A percentile compares a stretch with the other conserved stretches of the same genome.
Conservation (phyloP, 805 yeast genomes). For the Spathaspora girioi region DNA sequence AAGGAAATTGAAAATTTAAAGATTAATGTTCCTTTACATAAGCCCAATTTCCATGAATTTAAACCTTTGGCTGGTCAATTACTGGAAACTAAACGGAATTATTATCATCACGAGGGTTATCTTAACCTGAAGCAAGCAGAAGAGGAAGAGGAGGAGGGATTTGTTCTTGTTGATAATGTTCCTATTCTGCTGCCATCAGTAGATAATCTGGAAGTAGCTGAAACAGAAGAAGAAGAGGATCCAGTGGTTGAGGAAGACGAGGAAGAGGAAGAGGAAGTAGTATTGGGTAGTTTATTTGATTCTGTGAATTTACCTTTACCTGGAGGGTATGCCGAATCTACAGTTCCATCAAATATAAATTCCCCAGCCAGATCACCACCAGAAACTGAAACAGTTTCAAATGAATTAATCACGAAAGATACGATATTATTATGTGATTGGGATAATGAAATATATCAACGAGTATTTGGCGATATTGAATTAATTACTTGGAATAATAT, state of each 20-base stretch:
- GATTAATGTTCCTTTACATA: constrained; percentile 46
- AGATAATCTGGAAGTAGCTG: background rate
- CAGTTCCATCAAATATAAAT: constrained; percentile 17
- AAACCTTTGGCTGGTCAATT: constrained; percentile 29
- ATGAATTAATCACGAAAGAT: constrained; percentile 16
- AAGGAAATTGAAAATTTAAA: background rate
- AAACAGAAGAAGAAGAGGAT: constrained; percentile 10
- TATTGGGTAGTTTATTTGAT: constrained; percentile 18
- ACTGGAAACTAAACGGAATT: constrained; percentile 24
- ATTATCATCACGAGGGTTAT: constrained; percentile 28
- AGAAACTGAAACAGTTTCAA: constrained; percentile 9
- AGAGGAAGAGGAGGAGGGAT: constrained; percentile 14
- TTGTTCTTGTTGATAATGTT: constrained; percentile 17
- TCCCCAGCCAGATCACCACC: constrained; percentile 9
- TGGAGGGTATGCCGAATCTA: constrained; percentile 12
- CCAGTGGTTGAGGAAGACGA: constrained; percentile 8
- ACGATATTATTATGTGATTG: constrained; percentile 62
- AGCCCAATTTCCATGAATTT: constrained; percentile 37
- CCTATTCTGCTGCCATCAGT: constrained; percentile 5
- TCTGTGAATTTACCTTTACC: constrained; percentile 12
- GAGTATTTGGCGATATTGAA: constrained; percentile 52
- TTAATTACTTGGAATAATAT: constrained; percentile 56
- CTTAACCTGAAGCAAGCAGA: constrained; percentile 1
- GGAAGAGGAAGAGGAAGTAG: constrained; percentile 27
- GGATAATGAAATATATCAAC: constrained; percentile 45